These are phyloP conservation scores for Rugosomyces carneus DNA, from an alignment of 1,284 basidiomycete genomes.

Conservation along the genomic window DNA sequence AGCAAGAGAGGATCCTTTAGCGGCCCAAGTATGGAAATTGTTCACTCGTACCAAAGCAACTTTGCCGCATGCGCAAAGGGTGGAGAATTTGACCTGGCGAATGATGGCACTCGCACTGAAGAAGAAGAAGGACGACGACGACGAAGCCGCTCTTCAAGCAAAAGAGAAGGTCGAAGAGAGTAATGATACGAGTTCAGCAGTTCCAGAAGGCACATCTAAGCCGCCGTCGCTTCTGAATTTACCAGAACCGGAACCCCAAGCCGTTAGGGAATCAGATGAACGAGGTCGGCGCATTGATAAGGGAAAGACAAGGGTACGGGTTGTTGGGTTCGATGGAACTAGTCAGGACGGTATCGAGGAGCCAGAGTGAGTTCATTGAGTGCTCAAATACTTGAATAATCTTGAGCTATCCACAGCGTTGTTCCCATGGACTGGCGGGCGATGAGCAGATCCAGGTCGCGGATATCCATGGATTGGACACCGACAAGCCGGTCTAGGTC, in stretches of 20 bases:
- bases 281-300: conserved; percentile 72
- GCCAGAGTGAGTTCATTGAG: conserved; percentile 63
- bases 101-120: conserved; percentile 95
- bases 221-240: conserved; percentile 8
- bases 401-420: conserved; percentile 32
- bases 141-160: conserved; percentile 24
- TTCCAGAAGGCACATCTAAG: conserved; percentile 12
- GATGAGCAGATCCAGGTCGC: conserved; percentile 87
- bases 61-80: conserved; percentile 86
- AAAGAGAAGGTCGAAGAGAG: conserved; percentile 19
- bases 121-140: conserved; percentile 78
- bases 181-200: conserved; percentile 8
- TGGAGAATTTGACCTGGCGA: conserved; percentile 97
- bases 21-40: conserved; percentile 96
- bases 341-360: conserved; percentile 66
- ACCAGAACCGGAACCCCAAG: conserved; percentile 16
- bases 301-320: conserved; percentile 65
- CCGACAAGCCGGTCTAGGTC: conserved; percentile 71
- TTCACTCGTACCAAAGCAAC: conserved; percentile 86
- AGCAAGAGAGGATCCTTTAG: conserved; percentile 81
- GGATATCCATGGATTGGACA: conserved; percentile 83
- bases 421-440: conserved; percentile 91
- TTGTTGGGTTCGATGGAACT: conserved; percentile 73
- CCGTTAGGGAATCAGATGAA: conserved; percentile 33
- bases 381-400: conserved; percentile 5